These are phyloP conservation scores for Endocalyx cinctus DNA, from an alignment of 2,329 filamentous ascomycete genomes.

Conservation along the genomic window DNA sequence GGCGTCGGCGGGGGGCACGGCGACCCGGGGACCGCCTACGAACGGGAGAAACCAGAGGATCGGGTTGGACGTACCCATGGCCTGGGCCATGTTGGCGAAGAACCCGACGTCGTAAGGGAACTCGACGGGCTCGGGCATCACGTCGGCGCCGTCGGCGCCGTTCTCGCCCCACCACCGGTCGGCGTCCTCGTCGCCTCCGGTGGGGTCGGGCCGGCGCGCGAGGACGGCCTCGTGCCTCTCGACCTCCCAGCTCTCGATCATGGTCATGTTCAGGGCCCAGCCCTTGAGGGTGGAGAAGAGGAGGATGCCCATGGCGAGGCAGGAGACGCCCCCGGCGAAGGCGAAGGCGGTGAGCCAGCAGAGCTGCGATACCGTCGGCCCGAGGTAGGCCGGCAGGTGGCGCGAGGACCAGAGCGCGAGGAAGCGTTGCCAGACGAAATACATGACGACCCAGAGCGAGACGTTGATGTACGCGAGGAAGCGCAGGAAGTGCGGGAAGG, in stretches of 20 bases:
- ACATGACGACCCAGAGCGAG: constrained; percentile 58
- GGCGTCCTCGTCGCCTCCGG: constrained; percentile 30
- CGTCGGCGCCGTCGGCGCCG: constrained; percentile 31
- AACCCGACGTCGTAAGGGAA: constrained; percentile 80
- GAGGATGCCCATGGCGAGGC: constrained; percentile 61
- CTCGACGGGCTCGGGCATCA: constrained; percentile 60
- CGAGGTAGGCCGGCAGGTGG: constrained; percentile 69
- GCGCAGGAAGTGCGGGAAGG: constrained; percentile 76
- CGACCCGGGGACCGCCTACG: constrained; percentile 43
- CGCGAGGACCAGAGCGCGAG: constrained; percentile 58
- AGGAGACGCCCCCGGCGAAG: constrained; percentile 53
- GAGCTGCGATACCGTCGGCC: constrained; percentile 58
- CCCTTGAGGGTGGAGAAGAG: constrained; percentile 57
- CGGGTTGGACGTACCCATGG: constrained; percentile 66
- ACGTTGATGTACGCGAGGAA: constrained; percentile 68
- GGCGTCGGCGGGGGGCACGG: constrained; percentile 20
- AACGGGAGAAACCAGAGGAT: constrained; percentile 68
- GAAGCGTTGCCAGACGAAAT: constrained; percentile 57
- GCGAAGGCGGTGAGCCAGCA: constrained; percentile 56
- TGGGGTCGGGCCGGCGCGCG: constrained; percentile 37
- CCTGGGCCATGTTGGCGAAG: constrained; percentile 67
- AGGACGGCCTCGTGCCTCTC: constrained; percentile 58
- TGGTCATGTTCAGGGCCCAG: constrained; percentile 67
- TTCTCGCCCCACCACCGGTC: constrained; percentile 32
- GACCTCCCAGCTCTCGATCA: constrained; percentile 76